phyloP scores from a whole-genome alignment of 805 yeast species.

The Wickerhamomyces kurtzmanii region DNA sequence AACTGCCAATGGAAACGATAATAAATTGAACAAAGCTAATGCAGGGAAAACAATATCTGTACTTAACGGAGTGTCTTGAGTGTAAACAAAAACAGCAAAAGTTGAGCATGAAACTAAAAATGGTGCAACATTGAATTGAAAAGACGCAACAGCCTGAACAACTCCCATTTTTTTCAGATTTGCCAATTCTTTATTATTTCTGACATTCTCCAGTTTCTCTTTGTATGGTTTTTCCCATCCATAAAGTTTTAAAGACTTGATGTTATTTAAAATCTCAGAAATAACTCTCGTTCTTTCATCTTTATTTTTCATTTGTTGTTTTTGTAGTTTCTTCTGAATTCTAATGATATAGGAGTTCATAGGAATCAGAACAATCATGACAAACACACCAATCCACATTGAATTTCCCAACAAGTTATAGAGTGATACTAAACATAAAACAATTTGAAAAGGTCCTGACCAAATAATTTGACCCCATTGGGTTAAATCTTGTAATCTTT shows the following conservation, averaged over 20 bases:
- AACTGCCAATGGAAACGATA: constrained; percentile 86
- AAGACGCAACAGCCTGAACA: constrained; percentile 58
- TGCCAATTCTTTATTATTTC: constrained; percentile 79
- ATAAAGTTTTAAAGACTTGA: constrained; percentile 85
- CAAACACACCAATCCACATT: constrained; percentile 94
- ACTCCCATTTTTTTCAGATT: constrained; percentile 69
- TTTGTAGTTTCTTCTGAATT: constrained; percentile 64
- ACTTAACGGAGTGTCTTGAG: constrained; percentile 55
- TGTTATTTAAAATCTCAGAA: constrained; percentile 81
- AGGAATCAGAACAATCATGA: constrained; percentile 74
- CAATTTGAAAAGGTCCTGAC: constrained; percentile 90
- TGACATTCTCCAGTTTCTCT: constrained; percentile 62
- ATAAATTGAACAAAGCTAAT: constrained; percentile 74
- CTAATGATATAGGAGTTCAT: constrained; percentile 62
- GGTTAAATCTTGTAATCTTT: constrained; percentile 74
- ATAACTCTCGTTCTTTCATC: constrained; percentile 88
- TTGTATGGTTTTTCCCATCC: constrained; percentile 93
- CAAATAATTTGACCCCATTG: constrained; percentile 74
- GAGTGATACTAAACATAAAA: constrained; percentile 64
- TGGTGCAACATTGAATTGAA: constrained; percentile 83
- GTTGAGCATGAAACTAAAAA: constrained; percentile 84
- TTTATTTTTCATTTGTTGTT: constrained; percentile 78
- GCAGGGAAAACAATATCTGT: constrained; percentile 94
- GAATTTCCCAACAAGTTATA: constrained; percentile 69
- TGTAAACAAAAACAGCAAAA: constrained; percentile 67